Base-by-base conservation (phyloP, 768 basidiomycete genomes). In the Macrolepiota fuliginosa region DNA sequence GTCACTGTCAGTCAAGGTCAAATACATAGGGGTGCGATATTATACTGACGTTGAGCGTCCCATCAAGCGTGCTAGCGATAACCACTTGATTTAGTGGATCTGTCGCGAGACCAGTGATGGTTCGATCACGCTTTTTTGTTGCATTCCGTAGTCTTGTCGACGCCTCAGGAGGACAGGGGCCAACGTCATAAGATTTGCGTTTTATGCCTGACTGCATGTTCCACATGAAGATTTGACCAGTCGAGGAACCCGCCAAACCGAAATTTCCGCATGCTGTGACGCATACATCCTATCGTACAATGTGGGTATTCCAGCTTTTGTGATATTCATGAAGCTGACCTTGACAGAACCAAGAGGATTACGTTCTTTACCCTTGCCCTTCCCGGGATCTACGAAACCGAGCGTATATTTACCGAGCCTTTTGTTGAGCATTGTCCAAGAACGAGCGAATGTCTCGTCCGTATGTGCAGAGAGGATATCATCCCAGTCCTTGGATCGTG, bases 261-360 rank as follows among this genome's bases (percentile, higher is more conserved):
- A 98, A 99, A 69, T 98, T 98, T 7, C 97, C 97, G 70, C 97
- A 99, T 0, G 93, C 90, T 3, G 95, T 90, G 19, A 98, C 90
- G 64, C 89, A 92, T 17, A 96, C 91, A 13, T 89, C 83, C 91
- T 92, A 65, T 15, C 40, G 39, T 9, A 63, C 42, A 10, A 12
- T 10, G 39, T 25, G 25, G 61, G 13, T 4, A 13, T 9, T 32
- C 42, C 49, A 22, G 19, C 22, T 52, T 17, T 42, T 57, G 36
- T 54, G 62, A 39, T 35, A 15, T 59, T 58, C 11, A n/a, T 7
- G 24, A 39, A 50, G 63, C 62, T 35, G 56, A 92, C 94, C 82
- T 91, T 94, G 36, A 88, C 90, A 40, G 82, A 80, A 25, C 93
- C 92, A 0, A 83, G 69, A 11, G 71, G 63, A 27, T 68, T 67